Base-by-base conservation (phyloP, 2,329 filamentous ascomycete genomes). In the Neofusicoccum umdonicola region DNA sequence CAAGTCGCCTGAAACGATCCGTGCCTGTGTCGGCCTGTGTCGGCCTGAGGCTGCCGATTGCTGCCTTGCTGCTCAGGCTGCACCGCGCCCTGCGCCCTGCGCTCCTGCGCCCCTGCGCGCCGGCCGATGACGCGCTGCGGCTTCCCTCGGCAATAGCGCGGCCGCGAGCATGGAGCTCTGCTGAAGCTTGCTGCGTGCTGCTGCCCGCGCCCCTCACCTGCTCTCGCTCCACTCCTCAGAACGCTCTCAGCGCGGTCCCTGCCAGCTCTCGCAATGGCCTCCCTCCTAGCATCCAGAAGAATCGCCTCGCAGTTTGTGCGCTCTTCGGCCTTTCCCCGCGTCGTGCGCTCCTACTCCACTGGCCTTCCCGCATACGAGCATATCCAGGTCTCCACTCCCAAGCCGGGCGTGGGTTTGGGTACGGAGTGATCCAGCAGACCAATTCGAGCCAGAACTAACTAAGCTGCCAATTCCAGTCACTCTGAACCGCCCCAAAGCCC, bases 401-500 rank as follows among this genome's bases (percentile, higher is more conserved):
- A 90, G 78, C 90, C 91, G n/a, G 93, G 93, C 58, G 93, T 99
- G 65, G 92, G 91, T 2, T 86, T 97, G 81, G 91, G 94, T 97
- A 84, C 67, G 67, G 67, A n/a, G 2, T n/a, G 11, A 19, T 5
- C 2, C 12, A 2, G n/a, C 22, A 27, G 27, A 3, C 2, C n/a
- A 31, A 17, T 6, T 22, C 27, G 15, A 8, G 22, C 5, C 11
- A 6, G n/a, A 7, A 17, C 50, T 35, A 47, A 41, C 17, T 9
- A 35, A 35, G 17, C 15, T 2, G 9, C 17, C 50, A 4, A 2
- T 17, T 50, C 63, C 70, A 97, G 94, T 98, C 73, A 95, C 93
- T 13, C 83, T 99, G 69, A 92, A 96, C 84, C 90, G 95, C 50
- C 95, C 95, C 68, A 97, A 96, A 84, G 93, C 94, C 50, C 88